Base-by-base conservation (phyloP, 2,329 filamentous ascomycete species). In the Penicillium sp. region DNA sequence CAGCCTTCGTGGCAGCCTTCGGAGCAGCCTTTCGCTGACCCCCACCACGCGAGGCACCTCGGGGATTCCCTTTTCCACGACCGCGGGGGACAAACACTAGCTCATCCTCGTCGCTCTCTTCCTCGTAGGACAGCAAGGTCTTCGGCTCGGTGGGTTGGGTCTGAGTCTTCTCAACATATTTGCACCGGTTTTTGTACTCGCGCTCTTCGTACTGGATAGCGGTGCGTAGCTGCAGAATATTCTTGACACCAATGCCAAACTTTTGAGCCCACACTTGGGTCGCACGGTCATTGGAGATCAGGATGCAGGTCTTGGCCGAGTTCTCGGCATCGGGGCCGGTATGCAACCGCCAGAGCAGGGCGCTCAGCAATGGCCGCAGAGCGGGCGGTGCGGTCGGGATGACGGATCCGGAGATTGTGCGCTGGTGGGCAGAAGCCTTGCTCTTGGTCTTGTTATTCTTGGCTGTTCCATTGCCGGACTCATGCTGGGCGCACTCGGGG, bases 91-190 rank as follows among this genome's bases (percentile, higher is more conserved):
- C 73, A 55, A 80, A 80, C 2, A 80, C 77, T 29, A 80, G 68
- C 57, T 79, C 77, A 60, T 80, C 78, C 56, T 79, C 78, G 23
- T 79, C 77, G 38, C 75, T 79, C 15, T 79, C 77, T n/a, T 75
- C 76, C 36, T 79, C 77, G 58, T 79, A 79, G 8, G 76, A 75
- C 46, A 79, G 72, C 6, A 79, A 64, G 5, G 76, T 72, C 62
- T 78, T 78, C 9, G 76, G 74, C 49, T 79, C 75, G 4, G 68
- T 15, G 44, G 33, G 57, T 45, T 52, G 67, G 4, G 63, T 61
- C 57, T 74, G 72, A 15, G 69, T 78, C 63, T 78, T 78, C 61
- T 79, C 77, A 19, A 74, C 70, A 58, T 77, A 75, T 59, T 76
- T 78, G 65, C 75, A 77, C 29, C 74, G 72, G 57, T 76, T 76